These are phyloP conservation scores for Yarrowia sp. DNA, from an alignment of 805 yeast species.

Conservation along the genomic window DNA sequence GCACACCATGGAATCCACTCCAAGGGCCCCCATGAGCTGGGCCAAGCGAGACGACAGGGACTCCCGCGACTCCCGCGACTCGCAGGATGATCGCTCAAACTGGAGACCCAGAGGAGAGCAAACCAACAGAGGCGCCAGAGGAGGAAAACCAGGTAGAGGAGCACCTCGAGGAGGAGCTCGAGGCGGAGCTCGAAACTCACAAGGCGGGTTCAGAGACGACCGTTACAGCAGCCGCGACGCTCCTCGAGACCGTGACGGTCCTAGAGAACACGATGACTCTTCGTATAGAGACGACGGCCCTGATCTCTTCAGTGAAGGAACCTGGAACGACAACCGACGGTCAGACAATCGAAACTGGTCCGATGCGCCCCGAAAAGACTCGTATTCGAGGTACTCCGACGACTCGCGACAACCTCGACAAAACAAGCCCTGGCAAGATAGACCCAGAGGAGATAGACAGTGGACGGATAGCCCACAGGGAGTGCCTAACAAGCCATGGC, in stretches of 20 bases:
- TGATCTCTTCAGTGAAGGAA: constrained; percentile 2
- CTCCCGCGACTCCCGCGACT: neutral
- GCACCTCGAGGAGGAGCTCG: neutral
- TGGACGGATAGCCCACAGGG: neutral
- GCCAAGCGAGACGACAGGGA: constrained; percentile 9
- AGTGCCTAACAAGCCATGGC: neutral
- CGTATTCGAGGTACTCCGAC: too few species aligned
- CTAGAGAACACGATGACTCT: neutral
- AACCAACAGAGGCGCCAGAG: neutral
- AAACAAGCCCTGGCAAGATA: neutral
- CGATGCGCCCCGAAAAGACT: too few species aligned
- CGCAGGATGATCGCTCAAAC: neutral
- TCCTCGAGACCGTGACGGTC: neutral
- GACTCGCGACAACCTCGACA: neutral
- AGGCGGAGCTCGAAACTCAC: neutral
- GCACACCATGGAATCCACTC: constrained; percentile 2
- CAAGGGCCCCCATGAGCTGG: constrained; percentile 20
- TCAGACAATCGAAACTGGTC: too few species aligned
- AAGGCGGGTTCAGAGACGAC: neutral
- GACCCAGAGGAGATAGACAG: neutral
- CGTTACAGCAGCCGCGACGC: neutral
- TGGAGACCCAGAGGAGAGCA: neutral
- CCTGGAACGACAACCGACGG: neutral
- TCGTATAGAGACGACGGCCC: constrained; percentile 3
- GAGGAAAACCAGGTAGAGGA: neutral